A percentile compares a stretch with the other conserved stretches of the same genome.
These are phyloP conservation scores for Sporothrix variecibatus DNA, from an alignment of 2,329 filamentous ascomycete genomes.

Conservation along the genomic window DNA sequence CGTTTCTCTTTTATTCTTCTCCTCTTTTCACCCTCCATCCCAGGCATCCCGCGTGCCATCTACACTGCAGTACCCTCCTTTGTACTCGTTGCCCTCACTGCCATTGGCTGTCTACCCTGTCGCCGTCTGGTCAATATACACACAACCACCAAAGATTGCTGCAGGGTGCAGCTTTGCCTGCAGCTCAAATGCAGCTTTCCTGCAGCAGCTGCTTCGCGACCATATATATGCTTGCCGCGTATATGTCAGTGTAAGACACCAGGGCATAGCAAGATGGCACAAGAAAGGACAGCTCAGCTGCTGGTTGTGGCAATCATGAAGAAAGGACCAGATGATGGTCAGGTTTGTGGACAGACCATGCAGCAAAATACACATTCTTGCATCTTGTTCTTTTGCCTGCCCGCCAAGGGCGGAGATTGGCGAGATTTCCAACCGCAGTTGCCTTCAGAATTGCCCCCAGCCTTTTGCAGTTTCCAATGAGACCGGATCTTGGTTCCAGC, in stretches of 20 bases:
- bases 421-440: background rate
- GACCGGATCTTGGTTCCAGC: background rate
- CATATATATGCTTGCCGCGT: background rate
- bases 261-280: background rate
- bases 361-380: background rate
- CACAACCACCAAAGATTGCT: background rate
- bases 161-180: conserved; percentile 8
- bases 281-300: background rate
- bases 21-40: conserved; percentile 19
- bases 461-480: background rate
- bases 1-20: background rate
- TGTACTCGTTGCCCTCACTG: background rate
- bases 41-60: background rate
- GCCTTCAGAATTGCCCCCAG: background rate
- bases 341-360: background rate
- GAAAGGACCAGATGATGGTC: background rate
- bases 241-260: background rate
- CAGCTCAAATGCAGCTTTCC: conserved; percentile 14
- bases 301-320: background rate
- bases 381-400: background rate
- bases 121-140: conserved; percentile 1
- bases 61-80: background rate
- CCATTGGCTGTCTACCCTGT: conserved; percentile 7
- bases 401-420: conserved; percentile 10
- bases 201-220: conserved; percentile 10